These are phyloP conservation scores for Tubosaeta sp. DNA, from an alignment of 768 basidiomycete species.

Conservation along the genomic window DNA sequence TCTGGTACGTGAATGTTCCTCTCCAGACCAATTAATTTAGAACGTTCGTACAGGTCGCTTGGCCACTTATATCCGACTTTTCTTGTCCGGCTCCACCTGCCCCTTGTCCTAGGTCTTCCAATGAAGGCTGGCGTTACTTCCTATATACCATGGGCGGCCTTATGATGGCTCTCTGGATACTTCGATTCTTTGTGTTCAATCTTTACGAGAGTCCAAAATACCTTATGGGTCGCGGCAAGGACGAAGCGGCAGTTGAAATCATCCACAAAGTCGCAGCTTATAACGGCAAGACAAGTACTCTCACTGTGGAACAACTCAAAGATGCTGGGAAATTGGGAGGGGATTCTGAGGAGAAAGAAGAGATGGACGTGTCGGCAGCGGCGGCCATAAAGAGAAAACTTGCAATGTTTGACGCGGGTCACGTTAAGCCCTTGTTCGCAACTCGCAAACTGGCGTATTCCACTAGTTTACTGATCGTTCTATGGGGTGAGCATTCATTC, in stretches of 20 bases:
- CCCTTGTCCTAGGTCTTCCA: constrained; percentile 49
- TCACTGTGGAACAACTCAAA: constrained; percentile 51
- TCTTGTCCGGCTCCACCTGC: constrained; percentile 51
- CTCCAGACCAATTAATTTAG: not conserved
- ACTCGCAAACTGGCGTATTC: constrained; percentile 48
- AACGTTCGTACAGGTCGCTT: constrained; percentile 48
- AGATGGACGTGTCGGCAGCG: constrained; percentile 32
- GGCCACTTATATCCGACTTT: constrained; percentile 68
- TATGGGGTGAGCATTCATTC: constrained; percentile 41
- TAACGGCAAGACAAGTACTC: constrained; percentile 47
- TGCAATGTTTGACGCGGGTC: constrained; percentile 35
- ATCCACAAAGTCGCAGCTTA: constrained; percentile 58
- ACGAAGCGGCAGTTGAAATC: constrained; percentile 57
- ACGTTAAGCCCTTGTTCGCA: constrained; percentile 47
- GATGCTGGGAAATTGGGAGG: constrained; percentile 11
- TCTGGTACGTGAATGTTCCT: constrained; percentile 27
- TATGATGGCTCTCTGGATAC: constrained; percentile 56
- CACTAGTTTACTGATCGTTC: constrained; percentile 45
- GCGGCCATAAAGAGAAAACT: constrained; percentile 41
- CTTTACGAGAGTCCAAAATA: constrained; percentile 70
- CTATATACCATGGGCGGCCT: constrained; percentile 69
- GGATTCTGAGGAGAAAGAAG: constrained; percentile 6
- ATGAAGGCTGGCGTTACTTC: constrained; percentile 75
- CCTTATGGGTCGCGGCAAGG: constrained; percentile 63
- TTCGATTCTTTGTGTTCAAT: constrained; percentile 65